Evolutionary conservation across 495 filamentous ascomycete species (phyloP), one percentile per base, ranked within the genome.

Genomic region (Rostrohypoxylon terebratum): DNA sequence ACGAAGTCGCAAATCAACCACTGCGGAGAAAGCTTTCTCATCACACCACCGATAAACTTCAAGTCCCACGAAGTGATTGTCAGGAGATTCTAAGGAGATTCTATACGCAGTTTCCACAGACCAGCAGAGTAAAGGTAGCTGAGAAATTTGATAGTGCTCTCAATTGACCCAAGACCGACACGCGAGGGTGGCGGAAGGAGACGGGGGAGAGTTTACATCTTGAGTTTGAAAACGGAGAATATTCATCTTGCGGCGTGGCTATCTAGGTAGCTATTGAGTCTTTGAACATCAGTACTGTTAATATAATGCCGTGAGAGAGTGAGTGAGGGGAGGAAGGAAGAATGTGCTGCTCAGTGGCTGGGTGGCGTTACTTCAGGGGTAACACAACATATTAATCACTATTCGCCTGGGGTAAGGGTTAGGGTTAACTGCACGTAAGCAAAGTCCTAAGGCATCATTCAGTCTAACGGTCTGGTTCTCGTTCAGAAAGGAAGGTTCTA

Each of bases 181-280:
- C 42, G 16, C 42, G 42, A 4, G 42, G 18, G 2, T 20, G 48
- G 20, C 3, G 74, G 68, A 9, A 77, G 34, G 42, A 14, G 33
- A 23, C 31, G 23, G 58, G 75, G 75, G 58, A 68, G 42, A n/a
- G 8, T 18, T 45, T 20, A 7, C 4, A 20, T 13, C 20, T 45
- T 45, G n/a, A 16, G 3, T 18, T 20, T 9, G 42, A 20, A n/a
- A 13, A 18, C 4, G n/a, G 1, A 45, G n/a, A 4, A 6, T 0
- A 0, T 6, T 6, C 6, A 4, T 45, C 16, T 45, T 45, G n/a
- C 42, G 42, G 2, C 3, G 42, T 0, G n/a, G n/a, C n/a, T n/a
- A n/a, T n/a, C n/a, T n/a, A 45, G 8, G n/a, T n/a, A 20, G 8
- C 5, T 9, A 20, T 5, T n/a, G 8, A 45, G 4, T 20, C 9